A percentile compares a stretch with the other conserved stretches of the same genome.
Conservation (phyloP, 768 basidiomycete genomes). For the Psilocybe subaeruginosa region DNA sequence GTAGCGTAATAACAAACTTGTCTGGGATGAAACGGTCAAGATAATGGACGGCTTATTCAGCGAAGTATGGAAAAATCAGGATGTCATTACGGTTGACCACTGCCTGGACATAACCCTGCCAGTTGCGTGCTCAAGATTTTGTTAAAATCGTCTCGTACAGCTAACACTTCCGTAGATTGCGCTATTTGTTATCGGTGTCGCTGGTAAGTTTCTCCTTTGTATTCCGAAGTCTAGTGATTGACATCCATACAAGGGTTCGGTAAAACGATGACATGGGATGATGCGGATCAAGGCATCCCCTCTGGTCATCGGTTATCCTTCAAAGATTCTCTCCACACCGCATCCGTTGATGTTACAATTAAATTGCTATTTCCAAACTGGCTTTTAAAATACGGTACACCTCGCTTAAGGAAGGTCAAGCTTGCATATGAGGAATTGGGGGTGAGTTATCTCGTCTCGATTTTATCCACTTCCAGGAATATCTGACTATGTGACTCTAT, state of each 20-base stretch:
- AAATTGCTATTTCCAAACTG: constrained; percentile 38
- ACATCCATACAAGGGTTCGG: constrained; percentile 42
- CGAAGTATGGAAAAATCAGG: constrained; percentile 47
- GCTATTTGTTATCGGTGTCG: constrained; percentile 11
- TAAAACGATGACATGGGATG: constrained; percentile 44
- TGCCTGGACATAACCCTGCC: constrained; percentile 10
- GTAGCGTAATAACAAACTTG: constrained; percentile 46
- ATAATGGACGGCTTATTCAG: constrained; percentile 44
- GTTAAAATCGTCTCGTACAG: not conserved
- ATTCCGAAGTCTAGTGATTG: no score
- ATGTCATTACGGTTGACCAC: constrained; percentile 31
- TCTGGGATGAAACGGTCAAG: constrained; percentile 47
- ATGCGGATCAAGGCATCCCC: constrained; percentile 31
- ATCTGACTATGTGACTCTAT: not conserved
- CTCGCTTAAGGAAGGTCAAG: constrained; percentile 27
- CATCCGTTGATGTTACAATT: constrained; percentile 33
- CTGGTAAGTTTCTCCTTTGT: not conserved
- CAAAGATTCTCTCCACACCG: constrained; percentile 44
- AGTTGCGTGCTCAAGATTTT: not conserved
- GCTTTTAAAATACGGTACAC: constrained; percentile 32
- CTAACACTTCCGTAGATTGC: not conserved
- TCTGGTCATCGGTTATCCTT: constrained; percentile 46
- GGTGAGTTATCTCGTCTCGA: constrained; percentile 1
- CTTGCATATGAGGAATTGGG: constrained; percentile 42
- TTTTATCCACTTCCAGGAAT: no score